Evolutionary conservation across 2,329 filamentous ascomycete species (phyloP).

Genomic region (Cercospora sp.): DNA sequence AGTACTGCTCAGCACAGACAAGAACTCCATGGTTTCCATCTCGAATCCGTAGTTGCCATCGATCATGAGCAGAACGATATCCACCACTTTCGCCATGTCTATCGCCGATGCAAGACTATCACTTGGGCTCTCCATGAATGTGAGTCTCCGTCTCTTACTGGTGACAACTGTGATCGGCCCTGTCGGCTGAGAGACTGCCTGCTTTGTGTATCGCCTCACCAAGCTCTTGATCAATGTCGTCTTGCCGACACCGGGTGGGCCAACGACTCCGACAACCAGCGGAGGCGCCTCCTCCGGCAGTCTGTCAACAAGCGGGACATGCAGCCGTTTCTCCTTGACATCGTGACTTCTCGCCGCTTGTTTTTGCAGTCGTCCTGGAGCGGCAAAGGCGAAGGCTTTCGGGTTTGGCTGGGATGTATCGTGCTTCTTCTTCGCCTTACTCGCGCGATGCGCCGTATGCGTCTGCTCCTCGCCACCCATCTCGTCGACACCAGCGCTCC

Average conservation of each 20-base stretch:
- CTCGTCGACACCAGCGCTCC: not conserved
- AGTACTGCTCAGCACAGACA: conserved; percentile 88
- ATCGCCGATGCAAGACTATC: conserved; percentile 95
- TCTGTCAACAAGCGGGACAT: conserved; percentile 94
- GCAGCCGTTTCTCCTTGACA: conserved; percentile 92
- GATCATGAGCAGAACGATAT: conserved; percentile 96
- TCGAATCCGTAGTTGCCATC: conserved; percentile 98
- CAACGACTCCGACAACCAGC: conserved; percentile 88
- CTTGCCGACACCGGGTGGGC: conserved; percentile 90
- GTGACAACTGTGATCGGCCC: conserved; percentile 95
- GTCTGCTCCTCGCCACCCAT: conserved; percentile 60
- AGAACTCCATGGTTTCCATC: conserved; percentile 99
- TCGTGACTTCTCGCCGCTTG: conserved; percentile 72
- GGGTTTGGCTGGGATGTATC: conserved; percentile 67
- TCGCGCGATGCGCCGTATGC: conserved; percentile 80
- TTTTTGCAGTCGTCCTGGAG: conserved; percentile 76
- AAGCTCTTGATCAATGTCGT: conserved; percentile 94
- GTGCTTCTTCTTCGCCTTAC: conserved; percentile 85
- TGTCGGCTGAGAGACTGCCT: conserved; percentile 83
- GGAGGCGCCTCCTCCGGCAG: conserved; percentile 93
- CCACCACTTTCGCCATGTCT: conserved; percentile 93
- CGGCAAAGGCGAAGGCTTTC: conserved; percentile 84
- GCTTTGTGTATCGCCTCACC: conserved; percentile 91
- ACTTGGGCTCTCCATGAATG: conserved; percentile 93
- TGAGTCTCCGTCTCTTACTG: conserved; percentile 90